A percentile compares a stretch with the other conserved stretches of the same genome.
Evolutionary conservation across 78 protist species (phyloP).

Genomic region (Cavenderia fasciculata): DNA sequence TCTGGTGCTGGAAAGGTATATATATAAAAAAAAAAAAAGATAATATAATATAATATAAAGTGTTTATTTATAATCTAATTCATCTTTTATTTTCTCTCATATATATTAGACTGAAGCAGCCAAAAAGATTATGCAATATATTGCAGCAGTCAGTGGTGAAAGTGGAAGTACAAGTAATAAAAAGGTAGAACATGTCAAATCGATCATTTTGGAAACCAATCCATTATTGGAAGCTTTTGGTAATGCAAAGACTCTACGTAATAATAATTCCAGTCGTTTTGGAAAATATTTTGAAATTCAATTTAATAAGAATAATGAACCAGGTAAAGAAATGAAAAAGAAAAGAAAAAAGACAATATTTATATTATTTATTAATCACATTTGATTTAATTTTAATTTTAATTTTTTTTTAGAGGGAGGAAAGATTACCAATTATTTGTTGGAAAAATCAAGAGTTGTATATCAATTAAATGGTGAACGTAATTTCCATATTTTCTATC

Average conservation of each 20-base stretch:
- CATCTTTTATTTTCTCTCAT: no score
- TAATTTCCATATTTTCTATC: constrained; percentile 94
- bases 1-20: neutral
- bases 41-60: neutral
- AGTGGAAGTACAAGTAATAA: constrained; percentile 47
- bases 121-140: constrained; percentile 71
- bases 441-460: constrained; percentile 86
- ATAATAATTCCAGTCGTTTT: constrained; percentile 70
- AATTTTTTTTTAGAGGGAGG: no score
- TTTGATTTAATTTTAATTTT: no score
- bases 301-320: constrained; percentile 78
- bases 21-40: constrained; percentile 46
- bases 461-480: constrained; percentile 90
- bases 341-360: constrained; percentile 25
- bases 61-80: neutral
- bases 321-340: no score
- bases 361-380: no score
- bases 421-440: constrained; percentile 73
- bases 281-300: constrained; percentile 84
- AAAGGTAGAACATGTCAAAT: constrained; percentile 82
- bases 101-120: constrained; percentile 64
- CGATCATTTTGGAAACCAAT: constrained; percentile 83
- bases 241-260: constrained; percentile 80
- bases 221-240: constrained; percentile 94
- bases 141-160: constrained; percentile 75